These are phyloP conservation scores for Bimuria novae-zelandiae DNA, from an alignment of 2,329 filamentous ascomycete genomes.

Conservation along the genomic window DNA sequence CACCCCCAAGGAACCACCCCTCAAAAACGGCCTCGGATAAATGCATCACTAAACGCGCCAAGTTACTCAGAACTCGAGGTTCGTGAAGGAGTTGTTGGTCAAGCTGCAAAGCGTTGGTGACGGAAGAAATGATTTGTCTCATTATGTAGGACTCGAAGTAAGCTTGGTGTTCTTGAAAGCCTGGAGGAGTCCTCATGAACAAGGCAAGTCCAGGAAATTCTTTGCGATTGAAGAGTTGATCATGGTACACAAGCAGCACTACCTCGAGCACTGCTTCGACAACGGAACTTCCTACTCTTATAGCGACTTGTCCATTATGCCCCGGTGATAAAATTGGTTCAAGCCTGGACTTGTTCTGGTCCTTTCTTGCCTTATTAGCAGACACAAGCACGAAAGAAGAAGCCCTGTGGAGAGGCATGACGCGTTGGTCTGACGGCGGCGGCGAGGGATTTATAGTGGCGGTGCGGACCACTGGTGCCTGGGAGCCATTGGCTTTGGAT, in stretches of 20 bases:
- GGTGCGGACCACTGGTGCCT: slow-evolving; percentile 73
- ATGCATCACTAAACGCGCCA: slow-evolving; percentile 79
- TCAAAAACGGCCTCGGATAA: slow-evolving; percentile 91
- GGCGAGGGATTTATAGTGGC: slow-evolving; percentile 57
- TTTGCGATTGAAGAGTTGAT: slow-evolving; percentile 83
- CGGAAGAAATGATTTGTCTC: slow-evolving; percentile 71
- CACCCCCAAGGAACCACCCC: slow-evolving; percentile 93
- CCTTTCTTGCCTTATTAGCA: slow-evolving; percentile 62
- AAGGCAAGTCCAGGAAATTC: slow-evolving; percentile 89
- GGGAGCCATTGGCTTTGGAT: slow-evolving; percentile 61
- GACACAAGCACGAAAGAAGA: slow-evolving; percentile 93
- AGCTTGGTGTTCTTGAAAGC: slow-evolving; percentile 91
- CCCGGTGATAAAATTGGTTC: slow-evolving; percentile 65
- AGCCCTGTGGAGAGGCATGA: slow-evolving; percentile 72
- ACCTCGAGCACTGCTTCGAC: slow-evolving; percentile 79
- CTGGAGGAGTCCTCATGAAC: slow-evolving; percentile 85
- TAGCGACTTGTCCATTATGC: slow-evolving; percentile 52
- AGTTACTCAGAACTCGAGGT: slow-evolving; percentile 82
- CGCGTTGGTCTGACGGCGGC: slow-evolving; percentile 48
- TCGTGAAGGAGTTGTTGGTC: slow-evolving; percentile 76
- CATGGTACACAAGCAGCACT: slow-evolving; percentile 77
- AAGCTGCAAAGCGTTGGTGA: slow-evolving; percentile 71
- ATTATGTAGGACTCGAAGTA: slow-evolving; percentile 93
- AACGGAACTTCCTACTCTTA: slow-evolving; percentile 67
- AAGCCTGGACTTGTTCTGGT: slow-evolving; percentile 65